Conservation (phyloP, 148 eudicot genomes). For the Nyssa sinensis region DNA sequence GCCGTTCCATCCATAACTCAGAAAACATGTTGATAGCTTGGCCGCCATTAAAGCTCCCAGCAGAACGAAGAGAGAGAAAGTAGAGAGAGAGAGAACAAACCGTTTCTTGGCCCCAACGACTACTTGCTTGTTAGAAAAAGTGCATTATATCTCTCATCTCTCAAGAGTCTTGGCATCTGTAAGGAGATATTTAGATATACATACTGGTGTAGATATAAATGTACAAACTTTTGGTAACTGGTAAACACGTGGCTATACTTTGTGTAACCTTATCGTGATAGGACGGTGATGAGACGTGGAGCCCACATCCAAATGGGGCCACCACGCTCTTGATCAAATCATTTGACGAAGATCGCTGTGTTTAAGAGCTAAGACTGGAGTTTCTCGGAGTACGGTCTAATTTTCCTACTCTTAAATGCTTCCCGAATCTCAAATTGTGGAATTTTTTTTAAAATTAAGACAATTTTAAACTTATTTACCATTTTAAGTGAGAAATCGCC, state of each 20-base stretch:
- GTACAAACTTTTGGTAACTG: background rate
- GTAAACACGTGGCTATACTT: background rate
- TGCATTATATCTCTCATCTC: background rate
- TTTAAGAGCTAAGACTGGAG: too few relatives aligned
- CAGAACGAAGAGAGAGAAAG: background rate
- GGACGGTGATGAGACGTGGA: background rate
- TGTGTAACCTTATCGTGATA: background rate
- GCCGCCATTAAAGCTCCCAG: conserved; percentile 39
- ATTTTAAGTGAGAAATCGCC: too few relatives aligned
- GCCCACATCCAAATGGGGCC: background rate
- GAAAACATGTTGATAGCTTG: conserved; percentile 34
- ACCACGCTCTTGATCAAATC: too few relatives aligned
- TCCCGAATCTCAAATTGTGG: too few relatives aligned
- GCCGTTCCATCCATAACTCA: conserved; percentile 36
- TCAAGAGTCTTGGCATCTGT: background rate
- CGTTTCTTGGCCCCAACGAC: conserved; percentile 1
- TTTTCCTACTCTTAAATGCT: too few relatives aligned
- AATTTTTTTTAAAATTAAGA: too few relatives aligned
- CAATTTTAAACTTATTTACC: too few relatives aligned
- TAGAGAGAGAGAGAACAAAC: background rate
- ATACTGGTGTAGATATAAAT: background rate
- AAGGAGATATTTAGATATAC: background rate
- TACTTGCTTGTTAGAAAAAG: background rate
- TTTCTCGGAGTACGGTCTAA: too few relatives aligned
- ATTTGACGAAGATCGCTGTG: too few relatives aligned